Conservation (phyloP, 352 stramenopile genomes). For the Globisporangium abappressorium region DNA sequence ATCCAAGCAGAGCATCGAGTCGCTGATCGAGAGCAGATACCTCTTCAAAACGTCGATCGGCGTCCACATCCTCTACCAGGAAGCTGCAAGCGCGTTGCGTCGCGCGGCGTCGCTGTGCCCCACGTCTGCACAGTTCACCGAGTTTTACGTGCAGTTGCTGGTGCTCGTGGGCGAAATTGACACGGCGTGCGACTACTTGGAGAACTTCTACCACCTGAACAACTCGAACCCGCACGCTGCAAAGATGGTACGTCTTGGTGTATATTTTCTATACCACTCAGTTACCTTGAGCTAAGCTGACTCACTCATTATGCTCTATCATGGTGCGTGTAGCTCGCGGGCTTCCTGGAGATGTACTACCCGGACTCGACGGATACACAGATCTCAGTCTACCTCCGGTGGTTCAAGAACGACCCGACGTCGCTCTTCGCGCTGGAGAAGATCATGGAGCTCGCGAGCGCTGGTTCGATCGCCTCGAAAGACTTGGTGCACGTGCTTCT, state of each 20-base stretch:
- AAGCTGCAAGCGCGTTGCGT: constrained; percentile 48
- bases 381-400: constrained; percentile 35
- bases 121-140: constrained; percentile 56
- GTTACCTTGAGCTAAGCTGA: no score
- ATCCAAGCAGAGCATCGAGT: constrained; percentile 28
- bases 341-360: constrained; percentile 46
- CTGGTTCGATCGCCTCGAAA: constrained; percentile 34
- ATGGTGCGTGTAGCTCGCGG: constrained; percentile 24
- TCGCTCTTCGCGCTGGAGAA: constrained; percentile 46
- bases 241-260: constrained; percentile 43
- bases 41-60: constrained; percentile 67
- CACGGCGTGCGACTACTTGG: constrained; percentile 65
- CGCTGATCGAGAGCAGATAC: constrained; percentile 53
- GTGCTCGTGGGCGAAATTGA: constrained; percentile 56
- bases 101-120: constrained; percentile 58
- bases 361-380: constrained; percentile 44
- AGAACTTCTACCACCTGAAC: constrained; percentile 66
- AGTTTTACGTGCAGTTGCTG: constrained; percentile 74
- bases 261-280: no score
- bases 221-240: constrained; percentile 53
- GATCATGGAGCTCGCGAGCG: constrained; percentile 40
- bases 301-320: background rate
- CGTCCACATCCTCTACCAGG: constrained; percentile 71
- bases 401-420: constrained; percentile 55
- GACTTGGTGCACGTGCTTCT: constrained; percentile 37